A percentile compares a stretch with the other conserved stretches of the same genome.
Evolutionary conservation across 1,284 basidiomycete species (phyloP).

Genomic region (Fomes fomentarius): DNA sequence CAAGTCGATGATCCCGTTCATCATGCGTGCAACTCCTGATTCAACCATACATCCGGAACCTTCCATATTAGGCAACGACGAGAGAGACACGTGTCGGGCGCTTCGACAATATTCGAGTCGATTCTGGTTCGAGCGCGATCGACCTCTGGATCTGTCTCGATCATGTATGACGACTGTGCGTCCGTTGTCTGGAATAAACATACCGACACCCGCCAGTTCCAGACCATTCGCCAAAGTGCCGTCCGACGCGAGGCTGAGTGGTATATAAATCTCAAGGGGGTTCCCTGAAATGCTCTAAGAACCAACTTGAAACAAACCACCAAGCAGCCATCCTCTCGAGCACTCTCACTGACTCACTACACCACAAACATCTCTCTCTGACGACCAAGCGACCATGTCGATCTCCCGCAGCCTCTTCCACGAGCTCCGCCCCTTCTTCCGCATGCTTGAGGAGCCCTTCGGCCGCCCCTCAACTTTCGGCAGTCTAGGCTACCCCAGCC

Average conservation of each 20-base stretch:
- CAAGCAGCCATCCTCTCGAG: too few relatives aligned
- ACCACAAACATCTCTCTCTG: background rate
- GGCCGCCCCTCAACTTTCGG: conserved; percentile 40
- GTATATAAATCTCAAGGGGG: too few relatives aligned
- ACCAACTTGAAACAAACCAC: too few relatives aligned
- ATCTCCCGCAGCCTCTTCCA: conserved; percentile 60
- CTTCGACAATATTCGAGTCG: conserved; percentile 13
- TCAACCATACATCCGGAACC: too few relatives aligned
- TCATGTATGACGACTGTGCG: conserved; percentile 17
- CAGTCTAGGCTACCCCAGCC: conserved; percentile 30
- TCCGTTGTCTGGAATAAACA: conserved; percentile 1
- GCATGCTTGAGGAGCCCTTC: conserved; percentile 69
- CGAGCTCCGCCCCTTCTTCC: conserved; percentile 76
- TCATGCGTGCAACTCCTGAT: too few relatives aligned
- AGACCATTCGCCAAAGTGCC: conserved; percentile 1
- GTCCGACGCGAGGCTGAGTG: too few relatives aligned
- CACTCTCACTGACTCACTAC: background rate
- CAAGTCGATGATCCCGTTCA: too few relatives aligned
- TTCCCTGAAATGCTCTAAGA: too few relatives aligned
- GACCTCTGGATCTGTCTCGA: conserved; percentile 21
- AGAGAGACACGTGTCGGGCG: conserved; percentile 13
- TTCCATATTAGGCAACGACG: background rate
- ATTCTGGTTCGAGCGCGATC: too few relatives aligned
- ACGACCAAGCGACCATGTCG: conserved; percentile 26
- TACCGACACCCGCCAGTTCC: conserved; percentile 3